Evolutionary conservation across 345 rosid species (phyloP).

Genomic region (Hevea brasiliensis): DNA sequence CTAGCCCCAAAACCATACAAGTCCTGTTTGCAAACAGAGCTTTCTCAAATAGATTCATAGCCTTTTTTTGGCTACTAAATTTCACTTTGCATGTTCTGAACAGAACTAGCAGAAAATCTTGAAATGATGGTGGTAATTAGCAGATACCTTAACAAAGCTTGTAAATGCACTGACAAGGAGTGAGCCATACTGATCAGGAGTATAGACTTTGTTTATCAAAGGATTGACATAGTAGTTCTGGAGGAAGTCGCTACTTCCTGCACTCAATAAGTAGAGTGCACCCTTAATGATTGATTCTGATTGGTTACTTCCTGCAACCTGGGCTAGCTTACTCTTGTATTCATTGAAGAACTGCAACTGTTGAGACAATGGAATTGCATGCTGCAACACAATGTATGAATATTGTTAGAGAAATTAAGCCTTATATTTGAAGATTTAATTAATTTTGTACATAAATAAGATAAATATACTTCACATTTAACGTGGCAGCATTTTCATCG

Average conservation of each 20-base stretch:
- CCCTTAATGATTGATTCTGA: conserved; percentile 60
- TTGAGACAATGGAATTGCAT: conserved; percentile 70
- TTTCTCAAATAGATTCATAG: neutral
- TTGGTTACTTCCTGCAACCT: conserved; percentile 58
- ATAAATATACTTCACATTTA: conserved; percentile 42
- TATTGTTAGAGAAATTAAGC: neutral
- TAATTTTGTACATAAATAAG: too few relatives aligned
- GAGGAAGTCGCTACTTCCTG: conserved; percentile 87
- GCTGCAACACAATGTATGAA: conserved; percentile 45
- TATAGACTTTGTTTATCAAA: conserved; percentile 46
- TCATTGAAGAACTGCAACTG: conserved; percentile 78
- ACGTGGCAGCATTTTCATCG: conserved; percentile 63
- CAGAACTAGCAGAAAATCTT: too few relatives aligned
- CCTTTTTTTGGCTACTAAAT: too few relatives aligned
- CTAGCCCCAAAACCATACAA: conserved; percentile 70
- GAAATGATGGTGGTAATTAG: too few relatives aligned
- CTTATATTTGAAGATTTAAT: too few relatives aligned
- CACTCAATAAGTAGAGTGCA: conserved; percentile 64
- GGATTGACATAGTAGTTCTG: conserved; percentile 90
- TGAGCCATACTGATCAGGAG: conserved; percentile 71
- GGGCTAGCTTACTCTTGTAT: conserved; percentile 63
- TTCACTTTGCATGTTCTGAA: too few relatives aligned
- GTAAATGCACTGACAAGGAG: conserved; percentile 53
- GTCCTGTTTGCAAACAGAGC: conserved; percentile 43
- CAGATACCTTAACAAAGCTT: conserved; percentile 58